phyloP scores from a whole-genome alignment of 495 filamentous ascomycete species.

The Penicillium cataractarum region DNA sequence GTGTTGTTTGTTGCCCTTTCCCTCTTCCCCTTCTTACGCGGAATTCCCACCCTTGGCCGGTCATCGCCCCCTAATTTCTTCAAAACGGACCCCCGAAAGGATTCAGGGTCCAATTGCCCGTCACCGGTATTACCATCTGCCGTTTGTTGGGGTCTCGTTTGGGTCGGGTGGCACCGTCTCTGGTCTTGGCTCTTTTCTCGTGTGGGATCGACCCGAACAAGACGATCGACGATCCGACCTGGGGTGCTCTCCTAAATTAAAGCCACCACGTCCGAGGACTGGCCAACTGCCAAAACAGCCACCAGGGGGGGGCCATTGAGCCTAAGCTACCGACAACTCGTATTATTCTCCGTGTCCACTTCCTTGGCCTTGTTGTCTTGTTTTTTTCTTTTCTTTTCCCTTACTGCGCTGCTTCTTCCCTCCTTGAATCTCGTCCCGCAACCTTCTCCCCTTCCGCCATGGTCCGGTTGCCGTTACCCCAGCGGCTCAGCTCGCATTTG shows the following conservation, averaged over 20 bases:
- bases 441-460: slow-evolving; percentile 50
- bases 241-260: slow-evolving; percentile 7
- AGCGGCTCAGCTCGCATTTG: slow-evolving; percentile 65
- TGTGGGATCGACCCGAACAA: slow-evolving; percentile 18
- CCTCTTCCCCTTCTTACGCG: background rate
- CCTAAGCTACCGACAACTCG: slow-evolving; percentile 1
- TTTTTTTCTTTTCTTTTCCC: background rate
- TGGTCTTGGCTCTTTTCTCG: slow-evolving; percentile 3
- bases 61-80: background rate
- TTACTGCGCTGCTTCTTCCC: slow-evolving; percentile 10
- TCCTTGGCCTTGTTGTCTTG: background rate
- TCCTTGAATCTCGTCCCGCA: background rate
- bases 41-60: background rate
- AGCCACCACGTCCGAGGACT: background rate
- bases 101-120: slow-evolving; percentile 5
- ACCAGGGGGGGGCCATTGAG: slow-evolving; percentile 5
- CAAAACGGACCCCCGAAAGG: background rate
- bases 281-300: slow-evolving; percentile 4
- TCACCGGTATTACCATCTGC: background rate
- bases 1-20: background rate
- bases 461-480: slow-evolving; percentile 72
- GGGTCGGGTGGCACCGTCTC: slow-evolving; percentile 7
- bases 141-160: slow-evolving; percentile 4
- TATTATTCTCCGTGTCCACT: slow-evolving; percentile 2
- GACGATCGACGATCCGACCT: slow-evolving; percentile 17